Evolutionary conservation across 2,329 filamentous ascomycete species (phyloP).

Genomic region (Fusarium sp.): DNA sequence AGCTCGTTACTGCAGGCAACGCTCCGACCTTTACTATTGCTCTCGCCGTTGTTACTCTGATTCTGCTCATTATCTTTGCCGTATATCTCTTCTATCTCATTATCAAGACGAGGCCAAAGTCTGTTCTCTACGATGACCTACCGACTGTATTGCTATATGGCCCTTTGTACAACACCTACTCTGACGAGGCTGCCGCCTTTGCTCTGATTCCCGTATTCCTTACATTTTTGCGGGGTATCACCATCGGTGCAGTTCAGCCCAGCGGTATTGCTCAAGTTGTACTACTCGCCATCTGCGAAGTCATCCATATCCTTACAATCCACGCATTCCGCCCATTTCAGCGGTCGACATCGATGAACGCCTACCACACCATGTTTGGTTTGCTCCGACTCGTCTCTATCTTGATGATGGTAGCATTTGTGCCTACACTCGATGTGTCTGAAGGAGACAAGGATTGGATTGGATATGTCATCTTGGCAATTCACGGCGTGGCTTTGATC

Average conservation of each 20-base stretch:
- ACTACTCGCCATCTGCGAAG: constrained; percentile 91
- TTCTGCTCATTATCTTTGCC: constrained; percentile 77
- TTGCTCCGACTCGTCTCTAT: constrained; percentile 79
- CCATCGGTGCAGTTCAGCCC: constrained; percentile 91
- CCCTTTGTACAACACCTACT: constrained; percentile 96
- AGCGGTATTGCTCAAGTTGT: constrained; percentile 95
- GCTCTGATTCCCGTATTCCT: constrained; percentile 87
- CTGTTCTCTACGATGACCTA: constrained; percentile 92
- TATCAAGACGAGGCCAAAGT: constrained; percentile 80
- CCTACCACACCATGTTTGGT: constrained; percentile 89
- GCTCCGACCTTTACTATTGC: constrained; percentile 79
- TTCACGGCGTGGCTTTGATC: constrained; percentile 85
- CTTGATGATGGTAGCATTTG: constrained; percentile 83
- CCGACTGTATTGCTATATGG: constrained; percentile 90
- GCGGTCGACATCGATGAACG: constrained; percentile 94
- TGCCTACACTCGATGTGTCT: constrained; percentile 81
- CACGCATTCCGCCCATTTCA: constrained; percentile 92
- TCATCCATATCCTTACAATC: constrained; percentile 86
- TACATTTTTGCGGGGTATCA: constrained; percentile 86
- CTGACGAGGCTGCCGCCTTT: constrained; percentile 90
- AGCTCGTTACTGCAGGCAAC: constrained; percentile 78
- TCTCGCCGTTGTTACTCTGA: constrained; percentile 78
- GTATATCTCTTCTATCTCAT: constrained; percentile 85
- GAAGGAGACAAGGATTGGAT: constrained; percentile 92
- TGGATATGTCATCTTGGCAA: constrained; percentile 87